A percentile compares a stretch with the other conserved stretches of the same genome.
These are phyloP conservation scores for Pisolithus thermaeus DNA, from an alignment of 1,284 basidiomycete species.

Conservation along the genomic window DNA sequence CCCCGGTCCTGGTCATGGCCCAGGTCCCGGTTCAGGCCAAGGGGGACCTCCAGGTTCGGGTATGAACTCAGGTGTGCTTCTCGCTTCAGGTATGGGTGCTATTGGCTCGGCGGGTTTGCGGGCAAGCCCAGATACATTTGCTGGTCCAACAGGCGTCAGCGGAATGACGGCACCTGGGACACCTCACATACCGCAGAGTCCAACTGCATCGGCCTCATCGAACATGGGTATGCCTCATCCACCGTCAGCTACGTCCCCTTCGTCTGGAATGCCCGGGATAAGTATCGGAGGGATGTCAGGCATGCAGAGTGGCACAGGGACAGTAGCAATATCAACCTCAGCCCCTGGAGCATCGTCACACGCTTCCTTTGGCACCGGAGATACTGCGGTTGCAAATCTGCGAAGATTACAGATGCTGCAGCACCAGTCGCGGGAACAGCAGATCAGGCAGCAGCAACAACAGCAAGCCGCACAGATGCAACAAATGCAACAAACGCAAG, in stretches of 20 bases:
- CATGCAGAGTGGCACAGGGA: background rate
- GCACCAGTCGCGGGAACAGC: conserved; percentile 43
- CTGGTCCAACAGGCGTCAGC: conserved; percentile 6
- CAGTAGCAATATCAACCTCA: background rate
- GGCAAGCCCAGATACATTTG: conserved; percentile 13
- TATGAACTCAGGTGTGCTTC: background rate
- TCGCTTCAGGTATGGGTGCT: background rate
- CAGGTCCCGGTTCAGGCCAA: background rate
- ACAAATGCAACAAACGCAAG: conserved; percentile 24
- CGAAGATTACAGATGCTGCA: conserved; percentile 33
- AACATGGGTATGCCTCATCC: conserved; percentile 22
- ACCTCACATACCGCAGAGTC: conserved; percentile 23
- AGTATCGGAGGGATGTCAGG: too few relatives aligned
- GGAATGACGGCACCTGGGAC: conserved; percentile 12
- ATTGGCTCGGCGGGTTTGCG: conserved; percentile 5
- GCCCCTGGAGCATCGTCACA: conserved; percentile 10
- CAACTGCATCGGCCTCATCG: conserved; percentile 15
- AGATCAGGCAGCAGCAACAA: conserved; percentile 31
- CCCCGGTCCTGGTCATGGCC: conserved; percentile 6
- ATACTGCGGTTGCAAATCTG: conserved; percentile 12
- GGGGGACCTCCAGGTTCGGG: background rate
- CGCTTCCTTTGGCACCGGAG: conserved; percentile 24
- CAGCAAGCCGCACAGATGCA: conserved; percentile 24
- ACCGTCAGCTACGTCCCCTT: conserved; percentile 4
- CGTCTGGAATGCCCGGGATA: background rate